phyloP scores from a whole-genome alignment of 306 rosid species.

The Fagus sylvatica region DNA sequence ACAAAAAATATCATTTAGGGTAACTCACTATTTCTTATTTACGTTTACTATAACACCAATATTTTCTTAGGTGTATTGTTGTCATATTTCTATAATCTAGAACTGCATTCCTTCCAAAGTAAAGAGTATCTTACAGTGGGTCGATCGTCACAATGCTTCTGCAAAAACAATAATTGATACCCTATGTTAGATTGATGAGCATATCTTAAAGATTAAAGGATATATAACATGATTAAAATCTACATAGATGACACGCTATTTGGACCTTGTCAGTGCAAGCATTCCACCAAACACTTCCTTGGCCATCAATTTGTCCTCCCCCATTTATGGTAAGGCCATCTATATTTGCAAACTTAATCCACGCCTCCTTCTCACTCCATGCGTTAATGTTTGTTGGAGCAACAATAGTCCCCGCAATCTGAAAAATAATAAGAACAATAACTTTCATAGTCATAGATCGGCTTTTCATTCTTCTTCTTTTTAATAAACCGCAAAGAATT shows the following conservation, averaged over 20 bases:
- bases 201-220: background rate
- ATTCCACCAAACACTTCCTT: slow-evolving; percentile 60
- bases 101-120: too few species aligned
- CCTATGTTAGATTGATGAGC: background rate
- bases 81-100: too few species aligned
- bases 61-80: too few species aligned
- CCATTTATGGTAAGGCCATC: slow-evolving; percentile 40
- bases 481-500: too few species aligned
- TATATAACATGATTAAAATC: background rate
- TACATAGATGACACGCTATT: background rate
- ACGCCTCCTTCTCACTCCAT: slow-evolving; percentile 21
- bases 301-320: slow-evolving; percentile 45
- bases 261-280: slow-evolving; percentile 12
- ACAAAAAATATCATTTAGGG: too few species aligned
- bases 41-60: too few species aligned
- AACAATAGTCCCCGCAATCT: slow-evolving; percentile 39
- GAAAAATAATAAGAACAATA: background rate
- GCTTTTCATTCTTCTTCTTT: too few species aligned
- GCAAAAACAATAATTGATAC: background rate
- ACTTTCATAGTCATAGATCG: too few species aligned
- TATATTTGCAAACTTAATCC: slow-evolving; percentile 25
- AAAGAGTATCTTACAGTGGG: slow-evolving; percentile 4
- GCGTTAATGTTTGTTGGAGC: slow-evolving; percentile 21
- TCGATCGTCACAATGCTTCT: background rate
- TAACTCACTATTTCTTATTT: too few species aligned